Evolutionary conservation across 208 protist species (phyloP), one percentile per base, ranked within the genome.

Genomic region (Trypanosoma lewisi): DNA sequence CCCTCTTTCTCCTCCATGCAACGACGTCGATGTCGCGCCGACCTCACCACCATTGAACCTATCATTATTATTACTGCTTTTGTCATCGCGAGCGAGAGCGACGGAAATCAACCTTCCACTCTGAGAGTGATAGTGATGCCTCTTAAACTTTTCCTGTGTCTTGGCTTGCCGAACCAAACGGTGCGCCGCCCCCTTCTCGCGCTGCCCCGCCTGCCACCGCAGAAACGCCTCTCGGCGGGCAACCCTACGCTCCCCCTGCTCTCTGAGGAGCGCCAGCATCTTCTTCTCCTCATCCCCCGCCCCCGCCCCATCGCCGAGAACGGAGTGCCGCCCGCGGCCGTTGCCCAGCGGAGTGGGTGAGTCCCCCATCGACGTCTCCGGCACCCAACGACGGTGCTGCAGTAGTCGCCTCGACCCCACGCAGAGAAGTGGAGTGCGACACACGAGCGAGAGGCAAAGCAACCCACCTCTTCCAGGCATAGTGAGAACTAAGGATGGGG

Each of bases 181-280:
- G 42, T 91, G 77, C 4, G 89, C 89, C 12, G 89, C 78, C 6
- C 89, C 85, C 42, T 95, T 95, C 44, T 95, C 89, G 6, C 89
- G 78, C 66, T 95, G 89, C 1, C 84, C 83, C 1, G 83, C 75
- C 48, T 95, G 89, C 85, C 89, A 95, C 45, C 81, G 69, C 6
- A 92, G 44, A 70, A 94, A 94, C 1, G 88, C 85, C 63, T 92
- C 85, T 11, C 82, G 73, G 14, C 77, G 71, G 0, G 82, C 76
- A 63, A 91, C 80, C 25, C 89, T 73, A 34, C 77, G 72, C 47
- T 72, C 30, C 33, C 72, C 63, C 51, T 95, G 85, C 36, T 83
- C 77, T 31, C 79, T 66, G n/a, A 92, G 59, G 59, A 89, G 70
- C 21, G 6, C 59, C 31, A 81, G 25, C 51, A 91, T 71, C 23